These are phyloP conservation scores for Phytopythium chamaehyphon DNA, from an alignment of 352 stramenopile genomes.

Conservation along the genomic window DNA sequence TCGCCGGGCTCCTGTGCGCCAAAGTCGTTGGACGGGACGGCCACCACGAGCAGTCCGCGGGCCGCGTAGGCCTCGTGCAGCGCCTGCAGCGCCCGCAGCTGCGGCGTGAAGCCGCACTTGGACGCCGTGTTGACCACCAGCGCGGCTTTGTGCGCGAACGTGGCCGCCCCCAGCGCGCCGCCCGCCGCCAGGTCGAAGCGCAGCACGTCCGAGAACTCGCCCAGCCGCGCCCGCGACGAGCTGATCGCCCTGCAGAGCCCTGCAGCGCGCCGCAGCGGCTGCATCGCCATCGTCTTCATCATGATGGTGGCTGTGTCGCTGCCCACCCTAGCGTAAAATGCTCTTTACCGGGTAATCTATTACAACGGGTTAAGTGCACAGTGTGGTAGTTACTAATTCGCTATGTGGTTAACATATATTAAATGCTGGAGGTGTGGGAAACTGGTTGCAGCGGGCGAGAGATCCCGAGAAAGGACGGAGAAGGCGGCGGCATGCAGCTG, in stretches of 20 bases:
- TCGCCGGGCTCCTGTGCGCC: conserved; percentile 40
- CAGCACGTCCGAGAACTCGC: conserved; percentile 40
- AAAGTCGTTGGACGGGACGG: conserved; percentile 73
- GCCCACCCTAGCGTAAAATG: too few species aligned
- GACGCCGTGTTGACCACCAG: conserved; percentile 76
- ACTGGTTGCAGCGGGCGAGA: too few species aligned
- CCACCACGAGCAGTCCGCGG: conserved; percentile 46
- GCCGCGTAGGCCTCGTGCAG: conserved; percentile 44
- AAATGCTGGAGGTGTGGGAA: too few species aligned
- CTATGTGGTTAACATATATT: too few species aligned
- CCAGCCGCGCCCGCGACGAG: conserved; percentile 4
- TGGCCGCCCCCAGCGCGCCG: conserved; percentile 21
- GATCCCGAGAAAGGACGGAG: not conserved
- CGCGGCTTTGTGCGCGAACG: conserved; percentile 39
- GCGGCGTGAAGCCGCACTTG: conserved; percentile 38
- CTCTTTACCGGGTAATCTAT: too few species aligned
- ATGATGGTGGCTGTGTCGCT: too few species aligned
- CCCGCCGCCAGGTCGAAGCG: conserved; percentile 32
- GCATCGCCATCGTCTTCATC: not conserved
- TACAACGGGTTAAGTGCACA: too few species aligned
- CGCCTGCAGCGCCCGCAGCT: conserved; percentile 49
- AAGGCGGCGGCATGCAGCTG: conserved; percentile 18
- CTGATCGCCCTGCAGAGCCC: not conserved
- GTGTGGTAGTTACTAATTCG: too few species aligned
- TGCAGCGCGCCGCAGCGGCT: not conserved